Evolutionary conservation across 306 rosid species (phyloP).

Genomic region (Dalbergia oliveri): DNA sequence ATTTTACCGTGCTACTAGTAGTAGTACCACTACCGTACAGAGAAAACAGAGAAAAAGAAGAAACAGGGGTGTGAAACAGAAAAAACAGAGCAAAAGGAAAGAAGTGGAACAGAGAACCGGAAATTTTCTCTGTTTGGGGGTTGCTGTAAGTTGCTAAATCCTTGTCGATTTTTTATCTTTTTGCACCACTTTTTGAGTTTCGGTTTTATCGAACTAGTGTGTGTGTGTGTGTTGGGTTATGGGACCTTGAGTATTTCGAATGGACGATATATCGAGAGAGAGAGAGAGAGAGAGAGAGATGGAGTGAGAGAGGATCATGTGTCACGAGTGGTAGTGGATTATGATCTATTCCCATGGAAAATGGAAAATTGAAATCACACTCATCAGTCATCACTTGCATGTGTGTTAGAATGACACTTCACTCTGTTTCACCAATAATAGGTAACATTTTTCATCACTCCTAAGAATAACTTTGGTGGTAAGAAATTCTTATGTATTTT

Average conservation of each 20-base stretch:
- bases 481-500: no score
- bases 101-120: neutral
- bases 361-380: neutral
- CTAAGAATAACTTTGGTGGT: no score
- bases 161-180: conserved; percentile 13
- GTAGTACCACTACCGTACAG: no score
- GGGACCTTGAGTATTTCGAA: neutral
- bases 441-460: no score
- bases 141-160: conserved; percentile 12
- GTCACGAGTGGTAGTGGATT: neutral
- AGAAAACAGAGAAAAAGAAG: neutral
- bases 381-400: neutral
- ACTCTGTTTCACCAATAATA: no score
- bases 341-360: neutral
- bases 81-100: neutral
- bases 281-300: neutral
- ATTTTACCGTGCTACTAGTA: conserved; percentile 29
- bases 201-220: neutral
- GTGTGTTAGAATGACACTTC: conserved; percentile 17
- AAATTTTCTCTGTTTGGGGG: neutral
- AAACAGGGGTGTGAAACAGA: neutral
- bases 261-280: neutral
- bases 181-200: neutral
- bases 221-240: neutral
- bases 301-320: no score